These are phyloP conservation scores for Phaeophleospora eucalypticola DNA, from an alignment of 2,329 filamentous ascomycete genomes.

Conservation along the genomic window DNA sequence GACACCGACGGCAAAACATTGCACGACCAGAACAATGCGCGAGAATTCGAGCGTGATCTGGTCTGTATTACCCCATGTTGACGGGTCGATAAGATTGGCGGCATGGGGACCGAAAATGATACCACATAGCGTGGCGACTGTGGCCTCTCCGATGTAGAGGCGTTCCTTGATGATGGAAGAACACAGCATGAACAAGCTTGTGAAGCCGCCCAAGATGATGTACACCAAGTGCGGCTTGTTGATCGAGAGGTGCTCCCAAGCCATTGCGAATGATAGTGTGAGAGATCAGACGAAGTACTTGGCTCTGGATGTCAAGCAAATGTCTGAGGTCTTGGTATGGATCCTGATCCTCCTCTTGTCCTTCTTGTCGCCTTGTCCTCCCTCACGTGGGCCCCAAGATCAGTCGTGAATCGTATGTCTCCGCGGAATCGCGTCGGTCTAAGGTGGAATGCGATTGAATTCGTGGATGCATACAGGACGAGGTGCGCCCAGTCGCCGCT, in stretches of 20 bases:
- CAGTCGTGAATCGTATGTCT: constrained; percentile 19
- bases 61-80: constrained; percentile 75
- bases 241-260: constrained; percentile 56
- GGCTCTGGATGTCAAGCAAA: background rate
- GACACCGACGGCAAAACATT: constrained; percentile 88
- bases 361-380: background rate
- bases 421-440: constrained; percentile 10
- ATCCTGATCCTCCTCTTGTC: background rate
- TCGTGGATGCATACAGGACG: constrained; percentile 10
- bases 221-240: constrained; percentile 97
- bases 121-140: constrained; percentile 81
- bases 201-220: constrained; percentile 96
- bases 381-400: constrained; percentile 11
- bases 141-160: constrained; percentile 97
- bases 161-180: constrained; percentile 98
- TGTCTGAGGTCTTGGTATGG: background rate
- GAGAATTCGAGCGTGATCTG: constrained; percentile 87
- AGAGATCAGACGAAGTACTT: background rate
- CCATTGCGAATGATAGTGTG: constrained; percentile 14
- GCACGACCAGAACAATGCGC: constrained; percentile 81
- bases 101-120: constrained; percentile 86
- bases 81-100: constrained; percentile 72
- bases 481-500: constrained; percentile 34
- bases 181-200: constrained; percentile 95
- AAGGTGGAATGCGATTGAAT: background rate